Evolutionary conservation across 2,329 filamentous ascomycete species (phyloP).

Genomic region (Cadophora sp.): DNA sequence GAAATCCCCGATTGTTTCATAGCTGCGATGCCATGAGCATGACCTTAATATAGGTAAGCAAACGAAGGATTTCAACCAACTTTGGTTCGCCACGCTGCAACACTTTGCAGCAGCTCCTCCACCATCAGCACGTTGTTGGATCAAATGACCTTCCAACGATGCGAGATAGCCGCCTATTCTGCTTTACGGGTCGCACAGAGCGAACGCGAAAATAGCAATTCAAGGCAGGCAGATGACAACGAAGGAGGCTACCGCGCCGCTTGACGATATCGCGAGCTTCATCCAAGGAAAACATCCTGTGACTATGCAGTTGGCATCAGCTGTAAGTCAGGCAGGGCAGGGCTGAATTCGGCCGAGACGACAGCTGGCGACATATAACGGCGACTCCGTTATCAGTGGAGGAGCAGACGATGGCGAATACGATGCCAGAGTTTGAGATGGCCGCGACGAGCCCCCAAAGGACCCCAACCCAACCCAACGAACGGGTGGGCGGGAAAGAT

Average conservation of each 20-base stretch:
- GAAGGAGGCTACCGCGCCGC: neutral
- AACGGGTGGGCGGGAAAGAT: neutral
- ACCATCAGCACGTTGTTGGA: constrained; percentile 1
- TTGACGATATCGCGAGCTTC: neutral
- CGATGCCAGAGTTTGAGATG: constrained; percentile 2
- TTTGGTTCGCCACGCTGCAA: constrained; percentile 18
- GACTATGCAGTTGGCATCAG: constrained; percentile 3
- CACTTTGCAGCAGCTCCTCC: constrained; percentile 2
- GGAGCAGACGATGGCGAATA: neutral
- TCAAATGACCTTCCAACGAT: constrained; percentile 13
- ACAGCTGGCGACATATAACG: constrained; percentile 2
- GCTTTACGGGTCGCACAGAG: neutral
- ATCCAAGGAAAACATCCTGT: neutral
- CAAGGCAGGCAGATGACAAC: constrained; percentile 1
- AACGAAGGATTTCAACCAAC: neutral
- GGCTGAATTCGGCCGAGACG: constrained; percentile 10
- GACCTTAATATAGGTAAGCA: constrained; percentile 1
- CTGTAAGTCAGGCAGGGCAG: neutral
- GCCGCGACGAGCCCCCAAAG: constrained; percentile 7
- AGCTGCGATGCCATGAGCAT: neutral
- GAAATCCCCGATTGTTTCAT: neutral
- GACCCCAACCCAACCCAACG: constrained; percentile 1
- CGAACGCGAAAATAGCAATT: constrained; percentile 5
- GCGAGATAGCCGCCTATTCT: constrained; percentile 9
- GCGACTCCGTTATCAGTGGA: neutral